Evolutionary conservation across 1,284 basidiomycete genomes (phyloP), one percentile per base, ranked within the genome.

Genomic region (Cutaneotrichosporon cyanovorans): DNA sequence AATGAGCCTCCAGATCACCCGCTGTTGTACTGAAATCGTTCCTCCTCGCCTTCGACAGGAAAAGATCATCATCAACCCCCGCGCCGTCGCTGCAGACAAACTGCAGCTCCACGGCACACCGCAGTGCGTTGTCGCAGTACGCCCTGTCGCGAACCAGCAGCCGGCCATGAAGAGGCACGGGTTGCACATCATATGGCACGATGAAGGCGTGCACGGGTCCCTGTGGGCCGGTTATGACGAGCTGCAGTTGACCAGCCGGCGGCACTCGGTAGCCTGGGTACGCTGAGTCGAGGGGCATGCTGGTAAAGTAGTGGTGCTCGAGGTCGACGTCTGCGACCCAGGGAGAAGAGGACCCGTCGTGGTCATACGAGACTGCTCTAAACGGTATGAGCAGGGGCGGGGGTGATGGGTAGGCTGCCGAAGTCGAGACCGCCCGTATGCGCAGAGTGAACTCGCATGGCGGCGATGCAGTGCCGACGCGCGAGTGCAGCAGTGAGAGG

Each of bases 221-320:
- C 21, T 65, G 61, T 3, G 72, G 60, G 21, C 73, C 74, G 58
- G 74, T 75, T 61, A 78, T 62, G 21, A 78, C 63, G 9, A 77
- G 62, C 58, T 77, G 76, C 8, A 78, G 56, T 50, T 76, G 75
- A n/a, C 76, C 76, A 20, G 69, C 59, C 0, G 65, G 65, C 0
- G 75, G 73, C 5, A 78, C 65, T 23, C 68, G 62, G 51, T 76
- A 78, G 14, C 76, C 76, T 0, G 76, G 76, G 48, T 74, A 74
- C 0, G 51, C 41, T 2, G 23, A 11, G 16, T 30, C 11, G 20
- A 16, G 28, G 22, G 34, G 23, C 31, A 11, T 23, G 28, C 23
- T 36, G 28, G 30, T 23, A 16, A 57, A 60, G 43, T 64, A 69
- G 40, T 61, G 51, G n/a, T 51, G 28, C 43, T 71, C 66, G 14